Base-by-base conservation (phyloP, 768 basidiomycete genomes). In the Cystofilobasidium ferigula region DNA sequence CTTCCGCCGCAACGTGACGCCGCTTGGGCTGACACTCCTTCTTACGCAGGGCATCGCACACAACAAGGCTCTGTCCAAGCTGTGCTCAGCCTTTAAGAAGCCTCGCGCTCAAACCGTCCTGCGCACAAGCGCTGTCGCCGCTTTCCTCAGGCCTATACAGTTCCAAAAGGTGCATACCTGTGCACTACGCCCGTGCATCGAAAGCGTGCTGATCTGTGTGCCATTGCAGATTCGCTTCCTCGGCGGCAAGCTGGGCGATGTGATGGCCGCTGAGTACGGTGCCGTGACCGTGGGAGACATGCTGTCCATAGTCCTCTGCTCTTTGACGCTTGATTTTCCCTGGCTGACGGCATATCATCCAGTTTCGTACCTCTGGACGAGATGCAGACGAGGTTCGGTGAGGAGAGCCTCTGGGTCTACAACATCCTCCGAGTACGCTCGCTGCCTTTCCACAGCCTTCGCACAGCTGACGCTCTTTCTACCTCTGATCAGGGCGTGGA, bases 31-130 rank as follows among this genome's bases (percentile, higher is more conserved):
- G 24, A 13, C 28, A 1, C 9, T 26, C 43, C 36, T 9, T 40
- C 30, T 34, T 6, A 43, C 16, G 2, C 51, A 92, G 89, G 92
- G 92, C 1, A 85, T 97, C 64, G 84, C 89, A 18, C 81, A 90
- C 72, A 97, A 94, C 73, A 95, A 97, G 75, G 93, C 93, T 71
- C 80, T 98, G 30, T 88, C 95, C 0, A 99, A 99, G 88, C 81
- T 99, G 22, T 83, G 84, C 42, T 91, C 92, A 10, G 94, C 89
- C 0, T 91, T 89, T 78, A 86, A 85, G 78, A 99, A 99, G 73
- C 89, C 87, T 0, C 86, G 89, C 67, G 85, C 81, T 56, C 92
- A 97, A 89, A 92, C 84, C 56, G 85, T 97, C 28, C 78, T 99
- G 57, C 82, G 92, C 35, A 87, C 88, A 70, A 78, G 79, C 36